Evolutionary conservation across 2,329 filamentous ascomycete species (phyloP).

Genomic region (Camillea tinctor): DNA sequence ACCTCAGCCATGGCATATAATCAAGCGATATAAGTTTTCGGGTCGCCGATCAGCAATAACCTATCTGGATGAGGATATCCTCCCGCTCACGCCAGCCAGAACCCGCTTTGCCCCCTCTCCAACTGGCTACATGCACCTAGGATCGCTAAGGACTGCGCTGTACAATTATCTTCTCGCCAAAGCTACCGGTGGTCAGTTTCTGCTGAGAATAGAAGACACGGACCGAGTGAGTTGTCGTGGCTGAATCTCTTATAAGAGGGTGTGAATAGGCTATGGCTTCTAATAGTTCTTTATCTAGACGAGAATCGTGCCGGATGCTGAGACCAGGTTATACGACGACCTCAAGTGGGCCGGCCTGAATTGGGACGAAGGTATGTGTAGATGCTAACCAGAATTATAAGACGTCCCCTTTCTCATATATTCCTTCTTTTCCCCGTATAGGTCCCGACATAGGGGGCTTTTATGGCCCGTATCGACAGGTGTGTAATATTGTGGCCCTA

Average conservation of each 20-base stretch:
- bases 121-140: conserved; percentile 89
- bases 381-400: background rate
- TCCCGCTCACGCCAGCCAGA: conserved; percentile 60
- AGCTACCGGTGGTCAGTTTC: conserved; percentile 83
- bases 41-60: conserved; percentile 19
- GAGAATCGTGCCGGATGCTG: conserved; percentile 77
- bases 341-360: conserved; percentile 83
- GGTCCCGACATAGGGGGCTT: conserved; percentile 78
- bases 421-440: conserved; percentile 31
- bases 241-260: background rate
- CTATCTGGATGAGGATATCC: conserved; percentile 30
- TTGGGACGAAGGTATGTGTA: conserved; percentile 82
- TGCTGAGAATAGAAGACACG: conserved; percentile 91
- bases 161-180: conserved; percentile 93
- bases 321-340: conserved; percentile 74
- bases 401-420: too few relatives aligned
- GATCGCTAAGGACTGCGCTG: conserved; percentile 87
- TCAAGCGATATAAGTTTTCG: conserved; percentile 28
- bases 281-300: conserved; percentile 52
- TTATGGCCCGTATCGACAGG: conserved; percentile 83
- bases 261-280: background rate
- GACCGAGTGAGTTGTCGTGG: conserved; percentile 64
- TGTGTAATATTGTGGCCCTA: conserved; percentile 36
- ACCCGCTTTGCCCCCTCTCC: conserved; percentile 95
- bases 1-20: conserved; percentile 17